Base-by-base conservation (phyloP, 768 basidiomycete genomes). In the Agaricus blazei region DNA sequence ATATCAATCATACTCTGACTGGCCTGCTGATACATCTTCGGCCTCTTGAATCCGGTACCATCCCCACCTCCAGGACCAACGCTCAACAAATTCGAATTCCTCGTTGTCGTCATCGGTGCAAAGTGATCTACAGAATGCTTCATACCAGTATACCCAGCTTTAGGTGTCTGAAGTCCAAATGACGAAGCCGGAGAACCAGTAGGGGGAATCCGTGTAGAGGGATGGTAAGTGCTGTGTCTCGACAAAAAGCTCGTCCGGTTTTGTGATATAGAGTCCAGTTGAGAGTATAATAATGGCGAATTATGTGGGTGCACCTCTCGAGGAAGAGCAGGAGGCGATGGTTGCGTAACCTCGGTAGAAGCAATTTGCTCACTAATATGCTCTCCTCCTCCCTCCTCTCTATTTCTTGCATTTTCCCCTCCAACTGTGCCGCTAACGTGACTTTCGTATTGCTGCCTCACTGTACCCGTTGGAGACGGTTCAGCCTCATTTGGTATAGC, bases 1-100 rank as follows among this genome's bases (percentile, higher is more conserved):
- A 88, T 67, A 63, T 88, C 78, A 50, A 86, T 66, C 77, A 88
- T 78, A 63, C 87, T 89, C 61, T 69, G 76, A 48, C 87, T 88
- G 0, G 79, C 77, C 38, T 75, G 78, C 51, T 80, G 82, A 63
- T 82, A 82, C 63, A 87, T 74, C 47, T 71, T 70, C 4, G 82
- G 79, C 34, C 62, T 61, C 31, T 54, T 51, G 59, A 49, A 52
- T 56, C 8, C 52, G 23, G 36, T 36, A n/a, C 45, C 52, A 28
- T 19, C 46, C 23, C n/a, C 27, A 26, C 31, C 52, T 11, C 19
- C 34, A 47, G 9, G 11, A 41, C 15, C 42, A 12, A 26, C 27
- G 36, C 41, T 27, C 3, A 43, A 7, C 48, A 56, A 11, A 23
- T 29, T 50, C 27, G 52, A 54, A 41, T 48, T 54, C 41, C 46